phyloP scores from a whole-genome alignment of 2,329 filamentous ascomycete genomes.

The Monosporascus sp. region DNA sequence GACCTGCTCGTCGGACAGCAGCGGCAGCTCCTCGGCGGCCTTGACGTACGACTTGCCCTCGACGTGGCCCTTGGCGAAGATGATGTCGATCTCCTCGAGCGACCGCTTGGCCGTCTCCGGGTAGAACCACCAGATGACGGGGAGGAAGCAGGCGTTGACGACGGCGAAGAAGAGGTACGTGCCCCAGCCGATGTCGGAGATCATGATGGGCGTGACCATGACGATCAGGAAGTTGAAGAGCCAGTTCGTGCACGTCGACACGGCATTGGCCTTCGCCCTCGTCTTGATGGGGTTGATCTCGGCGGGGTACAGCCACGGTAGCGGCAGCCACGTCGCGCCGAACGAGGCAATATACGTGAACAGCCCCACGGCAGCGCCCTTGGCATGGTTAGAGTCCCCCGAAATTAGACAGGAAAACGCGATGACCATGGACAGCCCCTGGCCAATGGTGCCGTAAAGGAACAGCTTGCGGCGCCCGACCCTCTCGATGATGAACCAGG shows the following conservation, averaged over 20 bases:
- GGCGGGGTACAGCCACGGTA: slow-evolving; percentile 56
- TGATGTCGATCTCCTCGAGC: slow-evolving; percentile 52
- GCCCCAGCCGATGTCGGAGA: slow-evolving; percentile 52
- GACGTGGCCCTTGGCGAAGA: slow-evolving; percentile 53
- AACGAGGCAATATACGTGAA: slow-evolving; percentile 68
- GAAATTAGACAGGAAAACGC: slow-evolving; percentile 63
- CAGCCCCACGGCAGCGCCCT: slow-evolving; percentile 61
- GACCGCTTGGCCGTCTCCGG: slow-evolving; percentile 44
- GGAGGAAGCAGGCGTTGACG: slow-evolving; percentile 30
- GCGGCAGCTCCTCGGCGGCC: slow-evolving; percentile 51
- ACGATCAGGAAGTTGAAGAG: slow-evolving; percentile 43
- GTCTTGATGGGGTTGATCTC: slow-evolving; percentile 48
- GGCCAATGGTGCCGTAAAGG: slow-evolving; percentile 38
- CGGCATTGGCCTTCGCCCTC: slow-evolving; percentile 39
- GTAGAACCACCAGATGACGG: slow-evolving; percentile 43
- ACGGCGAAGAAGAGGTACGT: slow-evolving; percentile 43
- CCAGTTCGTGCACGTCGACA: slow-evolving; percentile 50
- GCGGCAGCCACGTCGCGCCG: slow-evolving; percentile 58
- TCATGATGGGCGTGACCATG: slow-evolving; percentile 59
- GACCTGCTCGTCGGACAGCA: slow-evolving; percentile 44
- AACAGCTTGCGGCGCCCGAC: slow-evolving; percentile 42
- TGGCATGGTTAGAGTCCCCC: slow-evolving; percentile 52
- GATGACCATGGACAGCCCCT: slow-evolving; percentile 53
- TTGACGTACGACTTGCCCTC: slow-evolving; percentile 57
- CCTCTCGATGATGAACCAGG: slow-evolving; percentile 46